A percentile compares a stretch with the other conserved stretches of the same genome.
Conservation (phyloP, 2,329 filamentous ascomycete species). For the Xylaria sp. region DNA sequence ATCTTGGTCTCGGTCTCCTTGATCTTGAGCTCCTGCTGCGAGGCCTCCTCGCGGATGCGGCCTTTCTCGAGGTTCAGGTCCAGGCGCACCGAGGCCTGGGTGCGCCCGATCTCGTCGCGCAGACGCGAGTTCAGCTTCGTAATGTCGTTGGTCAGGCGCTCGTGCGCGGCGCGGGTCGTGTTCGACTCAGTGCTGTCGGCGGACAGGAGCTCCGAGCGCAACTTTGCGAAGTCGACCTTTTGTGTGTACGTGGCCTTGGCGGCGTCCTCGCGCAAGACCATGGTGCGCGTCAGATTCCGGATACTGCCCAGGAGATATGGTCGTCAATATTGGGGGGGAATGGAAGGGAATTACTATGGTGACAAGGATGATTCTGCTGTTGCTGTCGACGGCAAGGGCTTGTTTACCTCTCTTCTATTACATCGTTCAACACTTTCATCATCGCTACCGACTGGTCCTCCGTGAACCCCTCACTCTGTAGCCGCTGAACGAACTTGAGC, state of each 20-base stretch:
- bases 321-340: conserved; percentile 2
- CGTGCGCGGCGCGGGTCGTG: conserved; percentile 86
- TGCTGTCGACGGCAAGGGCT: background rate
- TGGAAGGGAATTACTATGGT: background rate
- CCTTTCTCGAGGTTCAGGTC: conserved; percentile 98
- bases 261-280: conserved; percentile 95
- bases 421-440: conserved; percentile 96
- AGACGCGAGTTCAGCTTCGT: conserved; percentile 89
- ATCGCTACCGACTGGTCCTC: conserved; percentile 96
- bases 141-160: conserved; percentile 91
- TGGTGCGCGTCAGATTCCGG: conserved; percentile 94
- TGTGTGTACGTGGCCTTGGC: conserved; percentile 81
- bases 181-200: conserved; percentile 90
- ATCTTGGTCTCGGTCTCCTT: conserved; percentile 99
- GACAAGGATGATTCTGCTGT: too few species aligned
- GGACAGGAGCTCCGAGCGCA: conserved; percentile 90
- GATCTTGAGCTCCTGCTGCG: conserved; percentile 95
- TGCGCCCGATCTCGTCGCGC: conserved; percentile 91
- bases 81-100: conserved; percentile 88
- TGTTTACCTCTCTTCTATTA: conserved; percentile 95
- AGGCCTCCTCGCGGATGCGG: conserved; percentile 92
- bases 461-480: conserved; percentile 91
- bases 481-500: conserved; percentile 90
- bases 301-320: conserved; percentile 64
- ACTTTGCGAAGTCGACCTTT: conserved; percentile 97